Evolutionary conservation across 2,329 filamentous ascomycete genomes (phyloP), one percentile per base, ranked within the genome.

Genomic region (Alternaria postmessia): DNA sequence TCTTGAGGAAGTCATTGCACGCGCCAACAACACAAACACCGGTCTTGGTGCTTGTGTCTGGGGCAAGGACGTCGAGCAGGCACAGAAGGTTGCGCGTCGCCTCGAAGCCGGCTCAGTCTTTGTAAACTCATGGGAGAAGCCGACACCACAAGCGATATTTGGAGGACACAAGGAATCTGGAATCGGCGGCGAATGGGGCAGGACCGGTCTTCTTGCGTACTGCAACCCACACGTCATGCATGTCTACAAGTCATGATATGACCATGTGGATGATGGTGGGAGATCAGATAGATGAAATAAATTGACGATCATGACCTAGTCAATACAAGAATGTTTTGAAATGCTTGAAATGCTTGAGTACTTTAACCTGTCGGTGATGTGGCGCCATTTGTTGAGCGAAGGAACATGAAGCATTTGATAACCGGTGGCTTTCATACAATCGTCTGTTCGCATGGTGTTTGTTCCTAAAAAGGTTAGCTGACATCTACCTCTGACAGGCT

Each of bases 81-180:
- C 84, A 2, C 74, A 81, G 66, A 72, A 78, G 42, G 81, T 87
- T 58, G 84, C 81, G 4, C 74, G 76, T 41, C 73, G 78, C 26
- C 71, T 88, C 16, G 78, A 85, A 69, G 82, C 85, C n/a, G 86
- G 86, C 2, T 85, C 77, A 30, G 83, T 87, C 18, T 88, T 83
- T 73, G 79, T 87, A 57, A 88, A 88, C 75, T 81, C 78, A 20
- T 83, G 75, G 60, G 80, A 83, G 71, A 81, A 82, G 71, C 78
- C 79, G 0, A 81, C 79, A 4, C 80, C 83, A 0, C 75, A 80
- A 65, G 83, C 82, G 5, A 74, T 79, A 66, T 94, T 94, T 68
- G 89, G 90, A 54, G 92, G 93, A 0, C 92, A 86, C 83, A 94
- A 94, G 81, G 86, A 93, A 80, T 87, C 83, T 26, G 92, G 92